A percentile compares a stretch with the other conserved stretches of the same genome.
phyloP scores from a whole-genome alignment of 495 filamentous ascomycete genomes.

The Trichoderma asperelloides region DNA sequence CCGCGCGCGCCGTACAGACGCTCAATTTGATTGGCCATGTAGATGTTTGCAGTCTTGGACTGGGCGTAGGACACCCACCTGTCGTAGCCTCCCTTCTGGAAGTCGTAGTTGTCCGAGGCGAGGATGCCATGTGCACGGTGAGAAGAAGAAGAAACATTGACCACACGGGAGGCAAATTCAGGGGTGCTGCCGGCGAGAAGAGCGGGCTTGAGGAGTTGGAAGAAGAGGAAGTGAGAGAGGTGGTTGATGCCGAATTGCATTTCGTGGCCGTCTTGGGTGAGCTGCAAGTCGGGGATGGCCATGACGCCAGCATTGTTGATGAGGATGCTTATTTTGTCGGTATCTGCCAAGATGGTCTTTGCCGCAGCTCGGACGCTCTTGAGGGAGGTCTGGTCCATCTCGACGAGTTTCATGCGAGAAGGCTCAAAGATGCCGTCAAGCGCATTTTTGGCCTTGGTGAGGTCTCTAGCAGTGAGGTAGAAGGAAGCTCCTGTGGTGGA shows the following conservation, averaged over 20 bases:
- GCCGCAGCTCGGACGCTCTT: conserved; percentile 44
- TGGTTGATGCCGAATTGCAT: conserved; percentile 51
- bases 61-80: conserved; percentile 44
- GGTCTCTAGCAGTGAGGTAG: conserved; percentile 33
- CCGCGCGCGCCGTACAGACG: conserved; percentile 26
- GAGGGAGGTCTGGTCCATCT: conserved; percentile 37
- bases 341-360: conserved; percentile 30
- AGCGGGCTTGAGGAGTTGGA: conserved; percentile 43
- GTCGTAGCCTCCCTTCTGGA: conserved; percentile 30
- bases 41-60: conserved; percentile 50
- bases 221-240: conserved; percentile 51
- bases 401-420: conserved; percentile 28
- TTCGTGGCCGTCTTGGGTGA: conserved; percentile 43
- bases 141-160: conserved; percentile 32
- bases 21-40: conserved; percentile 45
- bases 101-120: conserved; percentile 42
- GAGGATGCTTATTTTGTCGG: conserved; percentile 50
- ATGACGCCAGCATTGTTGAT: conserved; percentile 67
- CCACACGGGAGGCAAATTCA: conserved; percentile 19
- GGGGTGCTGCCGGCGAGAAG: conserved; percentile 24
- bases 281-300: conserved; percentile 32
- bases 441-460: conserved; percentile 31
- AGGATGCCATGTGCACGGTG: conserved; percentile 34
- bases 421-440: conserved; percentile 27
- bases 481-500: conserved; percentile 30